Percentiles rank a stretch among this genome's conserved stretches.
Evolutionary conservation across 768 basidiomycete genomes (phyloP).

Genomic region (Tulasnella calospora): DNA sequence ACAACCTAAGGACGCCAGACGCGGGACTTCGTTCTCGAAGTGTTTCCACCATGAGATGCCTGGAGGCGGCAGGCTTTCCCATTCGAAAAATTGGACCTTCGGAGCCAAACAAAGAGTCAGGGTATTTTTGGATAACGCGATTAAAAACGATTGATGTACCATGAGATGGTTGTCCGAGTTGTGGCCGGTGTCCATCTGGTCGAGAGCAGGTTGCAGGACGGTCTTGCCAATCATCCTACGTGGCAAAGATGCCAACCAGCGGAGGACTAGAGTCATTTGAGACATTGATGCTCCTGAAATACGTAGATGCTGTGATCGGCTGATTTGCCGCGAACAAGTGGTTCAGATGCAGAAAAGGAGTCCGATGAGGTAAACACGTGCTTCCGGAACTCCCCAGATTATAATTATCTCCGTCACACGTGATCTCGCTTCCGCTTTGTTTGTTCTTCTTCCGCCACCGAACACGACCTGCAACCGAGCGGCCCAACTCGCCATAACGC

Average conservation of each 20-base stretch:
- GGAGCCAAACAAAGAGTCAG: neutral
- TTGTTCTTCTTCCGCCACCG: neutral
- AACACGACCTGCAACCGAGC: neutral
- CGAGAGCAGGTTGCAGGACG: neutral
- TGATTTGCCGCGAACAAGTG: neutral
- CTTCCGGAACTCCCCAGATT: neutral
- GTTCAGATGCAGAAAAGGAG: neutral
- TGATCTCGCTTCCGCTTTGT: neutral
- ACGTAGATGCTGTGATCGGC: constrained; percentile 1
- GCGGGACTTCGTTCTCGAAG: constrained; percentile 60
- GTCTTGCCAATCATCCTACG: neutral
- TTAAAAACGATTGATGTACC: neutral
- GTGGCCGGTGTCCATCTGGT: constrained; percentile 12
- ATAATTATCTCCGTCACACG: neutral
- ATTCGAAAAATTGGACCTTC: constrained; percentile 80
- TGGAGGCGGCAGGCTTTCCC: constrained; percentile 56
- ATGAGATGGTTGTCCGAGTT: constrained; percentile 20
- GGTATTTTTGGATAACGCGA: neutral
- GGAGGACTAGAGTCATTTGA: neutral
- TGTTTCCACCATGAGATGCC: constrained; percentile 74
- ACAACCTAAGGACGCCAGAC: constrained; percentile 60
- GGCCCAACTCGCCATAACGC: neutral
- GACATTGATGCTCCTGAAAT: neutral
- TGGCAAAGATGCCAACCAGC: neutral
- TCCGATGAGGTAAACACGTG: neutral